Base-by-base conservation (phyloP, 176 grass and related monocot species). In the Otatea glauca region DNA sequence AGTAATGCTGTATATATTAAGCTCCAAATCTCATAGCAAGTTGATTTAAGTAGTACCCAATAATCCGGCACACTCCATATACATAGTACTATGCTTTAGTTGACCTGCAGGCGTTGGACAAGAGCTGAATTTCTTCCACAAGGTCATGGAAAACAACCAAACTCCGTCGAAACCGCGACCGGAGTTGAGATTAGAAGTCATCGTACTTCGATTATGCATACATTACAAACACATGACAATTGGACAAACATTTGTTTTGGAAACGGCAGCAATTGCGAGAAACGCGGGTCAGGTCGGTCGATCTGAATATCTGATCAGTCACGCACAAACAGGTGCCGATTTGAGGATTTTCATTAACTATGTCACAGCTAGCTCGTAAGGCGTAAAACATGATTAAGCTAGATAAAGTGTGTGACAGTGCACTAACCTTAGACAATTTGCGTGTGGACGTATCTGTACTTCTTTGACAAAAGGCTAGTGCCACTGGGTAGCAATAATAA, bases 401-500 rank as follows among this genome's bases (percentile, higher is more conserved):
- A 20, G 21, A 25, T 32, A 9, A 3, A 54, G 25, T 14, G 21
- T 13, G 73, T 76, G 9, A 76, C 8, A 38, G 50, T 12, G 50
- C 51, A 76, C 17, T 72, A 27, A 48, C 18, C 16, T 59, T 55
- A 21, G 51, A 58, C 13, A 6, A 42, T 15, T 42, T 60, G 20
- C 37, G 54, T 38, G 53, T 56, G 74, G 34, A 15, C 35, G 17
- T 8, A 16, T 73, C 53, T 37, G 2, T 20, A 3, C 18, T 35
- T 16, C 50, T 10, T 34, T 10, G 23, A 43, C 50, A 21, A 5
- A 12, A 37, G 4, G 15, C 32, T 5, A 53, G 2, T 9, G 56
- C 24, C 34, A 77, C 20, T 47, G 24, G 38, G 53, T 16, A 49
- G 50, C 62, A 23, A 88, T 89, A 11, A 80, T 70, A 54, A 76